Conservation (phyloP, 352 stramenopile species). For the Globisporangium camurandrum region DNA sequence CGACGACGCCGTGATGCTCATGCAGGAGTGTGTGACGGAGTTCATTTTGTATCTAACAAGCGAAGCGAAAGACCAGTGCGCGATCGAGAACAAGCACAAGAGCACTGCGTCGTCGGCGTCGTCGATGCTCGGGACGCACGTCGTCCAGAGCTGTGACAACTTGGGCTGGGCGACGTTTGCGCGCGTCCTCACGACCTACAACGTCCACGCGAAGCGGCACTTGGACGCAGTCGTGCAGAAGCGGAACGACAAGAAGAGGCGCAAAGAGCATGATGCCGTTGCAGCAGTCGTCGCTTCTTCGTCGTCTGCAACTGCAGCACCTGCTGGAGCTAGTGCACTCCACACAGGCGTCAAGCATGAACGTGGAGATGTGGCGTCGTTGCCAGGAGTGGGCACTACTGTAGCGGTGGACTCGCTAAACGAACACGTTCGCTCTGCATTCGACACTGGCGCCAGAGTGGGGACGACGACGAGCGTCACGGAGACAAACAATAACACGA, state of each 20-base stretch:
- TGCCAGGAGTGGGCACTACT: no score
- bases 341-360: no score
- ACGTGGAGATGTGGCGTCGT: no score
- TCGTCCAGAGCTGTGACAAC: constrained; percentile 61
- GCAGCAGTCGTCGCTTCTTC: no score
- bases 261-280: no score
- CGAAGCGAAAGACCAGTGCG: constrained; percentile 58
- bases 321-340: no score
- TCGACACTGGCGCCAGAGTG: no score
- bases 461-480: no score
- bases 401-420: no score
- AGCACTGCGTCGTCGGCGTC: constrained; percentile 16
- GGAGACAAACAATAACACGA: no score
- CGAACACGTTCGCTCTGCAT: no score
- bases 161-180: constrained; percentile 64
- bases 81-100: constrained; percentile 57
- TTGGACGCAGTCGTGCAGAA: constrained; percentile 51
- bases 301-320: no score
- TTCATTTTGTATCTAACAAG: constrained; percentile 81
- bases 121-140: constrained; percentile 47
- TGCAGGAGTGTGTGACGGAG: constrained; percentile 83
- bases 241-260: constrained; percentile 47
- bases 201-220: constrained; percentile 58
- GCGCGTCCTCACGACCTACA: constrained; percentile 46
- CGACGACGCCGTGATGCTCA: constrained; percentile 65